Conservation (phyloP, 768 basidiomycete genomes). For the Boletus rubescentipes region DNA sequence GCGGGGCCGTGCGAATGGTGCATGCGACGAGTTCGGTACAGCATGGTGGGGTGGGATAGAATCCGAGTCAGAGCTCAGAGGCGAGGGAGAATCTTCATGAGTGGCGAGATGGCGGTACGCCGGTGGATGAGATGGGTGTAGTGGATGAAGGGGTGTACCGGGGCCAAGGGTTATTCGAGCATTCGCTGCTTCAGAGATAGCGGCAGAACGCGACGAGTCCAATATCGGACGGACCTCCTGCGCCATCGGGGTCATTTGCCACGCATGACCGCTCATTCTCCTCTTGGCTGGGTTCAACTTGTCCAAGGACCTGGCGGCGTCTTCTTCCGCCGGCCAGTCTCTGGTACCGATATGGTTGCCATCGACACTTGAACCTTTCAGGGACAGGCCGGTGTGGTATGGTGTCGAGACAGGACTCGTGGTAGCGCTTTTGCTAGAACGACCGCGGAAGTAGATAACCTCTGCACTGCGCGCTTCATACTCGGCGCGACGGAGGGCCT, state of each 20-base stretch:
- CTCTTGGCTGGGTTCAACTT: constrained; percentile 36
- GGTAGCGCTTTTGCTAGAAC: constrained; percentile 63
- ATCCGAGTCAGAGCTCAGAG: constrained; percentile 66
- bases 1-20: constrained; percentile 26
- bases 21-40: constrained; percentile 31
- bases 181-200: constrained; percentile 15
- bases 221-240: constrained; percentile 31
- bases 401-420: constrained; percentile 60
- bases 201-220: constrained; percentile 18
- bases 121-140: constrained; percentile 36
- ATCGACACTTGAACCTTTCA: constrained; percentile 34
- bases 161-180: constrained; percentile 24
- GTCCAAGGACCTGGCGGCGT: constrained; percentile 23
- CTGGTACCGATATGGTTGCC: constrained; percentile 42
- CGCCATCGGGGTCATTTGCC: constrained; percentile 48
- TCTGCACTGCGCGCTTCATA: constrained; percentile 55
- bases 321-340: constrained; percentile 33
- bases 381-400: constrained; percentile 25
- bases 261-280: constrained; percentile 55
- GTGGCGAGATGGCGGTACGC: constrained; percentile 34
- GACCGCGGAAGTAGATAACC: constrained; percentile 35
- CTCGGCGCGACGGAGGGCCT: constrained; percentile 62
- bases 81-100: constrained; percentile 67
- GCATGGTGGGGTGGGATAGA: constrained; percentile 35
- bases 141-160: constrained; percentile 38